Evolutionary conservation across 2,329 filamentous ascomycete genomes (phyloP), one percentile per base, ranked within the genome.

Genomic region (Aaosphaeria arxii): DNA sequence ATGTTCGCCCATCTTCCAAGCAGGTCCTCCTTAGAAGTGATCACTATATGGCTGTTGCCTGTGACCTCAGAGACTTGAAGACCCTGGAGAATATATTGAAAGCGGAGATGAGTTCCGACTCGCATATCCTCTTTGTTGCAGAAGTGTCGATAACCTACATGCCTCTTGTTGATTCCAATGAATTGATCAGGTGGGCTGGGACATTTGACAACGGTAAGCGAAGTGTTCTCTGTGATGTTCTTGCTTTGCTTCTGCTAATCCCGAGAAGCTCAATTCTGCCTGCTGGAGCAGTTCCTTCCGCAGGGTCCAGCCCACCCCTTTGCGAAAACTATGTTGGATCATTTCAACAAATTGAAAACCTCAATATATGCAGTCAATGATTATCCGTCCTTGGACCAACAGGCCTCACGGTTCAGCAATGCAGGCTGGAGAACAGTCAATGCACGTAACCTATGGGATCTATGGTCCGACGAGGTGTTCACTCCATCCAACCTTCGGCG

Each of bases 91-190:
- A 73, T 5, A 75, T 82, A 4, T 71, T 96, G 28, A 77, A 77
- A 13, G 71, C 71, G 7, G 76, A 86, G 40, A 64, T 89, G 2
- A 74, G 85, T 36, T 64, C 86, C 11, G 64, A 77, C 1, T 73
- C 81, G 49, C 76, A 79, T 3, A 79, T 96, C 2, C 74, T 96
- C 28, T 95, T 94, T 59, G 80, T 91, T 29, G 91, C 91, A 1
- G 92, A 97, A 70, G 91, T 96, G 11, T 95, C 91, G 4, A 82
- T 95, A 38, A 94, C 90, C 1, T 95, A 95, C 61, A 95, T 96
- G 89, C 84, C 90, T 47, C 82, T 83, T 2, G 68, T 80, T 24
- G 84, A 83, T 38, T 85, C 90, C 5, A 86, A 96, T 72, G 76
- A 79, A 11, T 76, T 96, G 6, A 85, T 96, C 30, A 66, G 77